A percentile compares a stretch with the other conserved stretches of the same genome.
Conservation (phyloP, 148 eudicot genomes). For the Amaranthus palmeri region DNA sequence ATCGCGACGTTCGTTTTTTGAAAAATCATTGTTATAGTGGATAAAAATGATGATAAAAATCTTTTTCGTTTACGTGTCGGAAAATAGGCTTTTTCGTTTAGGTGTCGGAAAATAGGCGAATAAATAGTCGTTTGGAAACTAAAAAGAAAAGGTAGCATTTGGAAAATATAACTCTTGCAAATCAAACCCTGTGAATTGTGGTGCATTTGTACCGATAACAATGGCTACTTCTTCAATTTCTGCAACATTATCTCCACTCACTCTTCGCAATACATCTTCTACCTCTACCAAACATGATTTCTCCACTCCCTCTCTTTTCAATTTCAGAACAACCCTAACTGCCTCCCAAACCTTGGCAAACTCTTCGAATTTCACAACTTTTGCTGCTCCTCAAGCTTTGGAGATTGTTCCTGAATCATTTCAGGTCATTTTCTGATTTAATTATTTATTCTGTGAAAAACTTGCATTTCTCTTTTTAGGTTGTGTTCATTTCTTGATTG, state of each 20-base stretch:
- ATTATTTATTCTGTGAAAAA: background rate
- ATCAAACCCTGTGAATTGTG: constrained; percentile 1
- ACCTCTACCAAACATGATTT: constrained; percentile 23
- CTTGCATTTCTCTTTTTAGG: background rate
- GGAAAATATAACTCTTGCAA: constrained; percentile 22
- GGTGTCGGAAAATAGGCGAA: no score
- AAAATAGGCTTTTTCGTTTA: no score
- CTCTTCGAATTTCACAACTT: constrained; percentile 19
- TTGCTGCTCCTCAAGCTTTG: constrained; percentile 44
- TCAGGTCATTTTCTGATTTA: constrained; percentile 7
- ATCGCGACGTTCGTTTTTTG: no score
- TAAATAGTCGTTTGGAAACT: fast-evolving
- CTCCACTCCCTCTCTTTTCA: constrained; percentile 17
- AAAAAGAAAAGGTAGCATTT: background rate
- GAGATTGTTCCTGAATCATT: constrained; percentile 20
- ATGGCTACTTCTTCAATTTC: constrained; percentile 43
- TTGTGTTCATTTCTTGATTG: background rate
- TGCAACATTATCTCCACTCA: constrained; percentile 28
- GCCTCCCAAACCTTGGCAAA: constrained; percentile 1
- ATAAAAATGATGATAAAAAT: no score
- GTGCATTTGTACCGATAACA: constrained; percentile 3
- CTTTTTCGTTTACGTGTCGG: no score
- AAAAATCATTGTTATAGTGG: no score
- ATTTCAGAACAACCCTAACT: constrained; percentile 23
- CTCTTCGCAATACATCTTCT: constrained; percentile 27